Conservation (phyloP, 1,284 basidiomycete genomes). For the Sanghuangporus weigelae region DNA sequence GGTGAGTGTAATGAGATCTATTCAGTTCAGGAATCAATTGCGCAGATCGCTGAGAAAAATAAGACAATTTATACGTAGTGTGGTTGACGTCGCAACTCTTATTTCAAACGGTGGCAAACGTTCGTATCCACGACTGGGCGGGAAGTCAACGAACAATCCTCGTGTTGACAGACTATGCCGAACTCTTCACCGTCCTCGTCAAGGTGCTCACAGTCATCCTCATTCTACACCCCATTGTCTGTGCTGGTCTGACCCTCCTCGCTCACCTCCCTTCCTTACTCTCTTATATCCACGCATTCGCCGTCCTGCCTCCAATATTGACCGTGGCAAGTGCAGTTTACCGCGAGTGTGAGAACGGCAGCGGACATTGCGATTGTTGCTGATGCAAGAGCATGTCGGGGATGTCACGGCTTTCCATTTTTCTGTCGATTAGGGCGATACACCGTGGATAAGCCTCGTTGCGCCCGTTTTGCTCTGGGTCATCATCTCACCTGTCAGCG, state of each 20-base stretch:
- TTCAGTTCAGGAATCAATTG: background rate
- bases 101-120: conserved; percentile 40
- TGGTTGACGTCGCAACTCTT: conserved; percentile 25
- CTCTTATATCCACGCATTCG: conserved; percentile 29
- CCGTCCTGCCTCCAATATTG: conserved; percentile 53
- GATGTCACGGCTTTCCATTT: conserved; percentile 39
- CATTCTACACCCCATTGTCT: conserved; percentile 49
- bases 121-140: conserved; percentile 50
- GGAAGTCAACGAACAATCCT: conserved; percentile 35
- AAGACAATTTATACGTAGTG: conserved; percentile 22
- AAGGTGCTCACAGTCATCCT: conserved; percentile 52
- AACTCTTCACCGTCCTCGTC: conserved; percentile 41
- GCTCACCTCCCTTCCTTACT: conserved; percentile 49
- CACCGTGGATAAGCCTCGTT: conserved; percentile 61
- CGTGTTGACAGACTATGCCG: conserved; percentile 36
- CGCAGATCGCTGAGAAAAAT: background rate
- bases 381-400: conserved; percentile 39
- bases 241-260: conserved; percentile 43
- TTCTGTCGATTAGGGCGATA: conserved; percentile 55
- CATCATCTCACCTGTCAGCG: conserved; percentile 54
- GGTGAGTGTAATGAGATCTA: conserved; percentile 28
- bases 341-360: conserved; percentile 50
- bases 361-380: conserved; percentile 57
- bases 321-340: conserved; percentile 51
- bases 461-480: conserved; percentile 53